A percentile compares a stretch with the other conserved stretches of the same genome.
phyloP scores from a whole-genome alignment of 768 basidiomycete species.

The Suillus clintonianus region DNA sequence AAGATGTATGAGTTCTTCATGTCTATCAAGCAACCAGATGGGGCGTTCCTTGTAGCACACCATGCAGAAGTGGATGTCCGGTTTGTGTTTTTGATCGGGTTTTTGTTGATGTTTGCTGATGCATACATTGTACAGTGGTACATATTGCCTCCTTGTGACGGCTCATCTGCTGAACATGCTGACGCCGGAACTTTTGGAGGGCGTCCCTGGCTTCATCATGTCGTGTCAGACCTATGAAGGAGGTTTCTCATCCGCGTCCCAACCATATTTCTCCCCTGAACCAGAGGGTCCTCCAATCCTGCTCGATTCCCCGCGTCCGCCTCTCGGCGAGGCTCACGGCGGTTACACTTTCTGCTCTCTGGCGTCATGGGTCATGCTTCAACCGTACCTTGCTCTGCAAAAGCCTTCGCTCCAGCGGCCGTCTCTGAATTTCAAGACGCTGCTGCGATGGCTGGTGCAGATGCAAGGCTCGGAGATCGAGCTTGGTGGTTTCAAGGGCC shows the following conservation, averaged over 20 bases:
- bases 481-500: conserved; percentile 88
- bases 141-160: conserved; percentile 87
- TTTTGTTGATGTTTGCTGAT: background rate
- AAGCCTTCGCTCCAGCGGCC: conserved; percentile 26
- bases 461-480: conserved; percentile 87
- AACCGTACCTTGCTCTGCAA: conserved; percentile 46
- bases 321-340: conserved; percentile 95
- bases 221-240: conserved; percentile 98
- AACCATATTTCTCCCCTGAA: conserved; percentile 56
- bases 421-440: conserved; percentile 54
- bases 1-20: conserved; percentile 88
- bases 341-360: conserved; percentile 96
- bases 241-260: conserved; percentile 82
- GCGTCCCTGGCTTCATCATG: conserved; percentile 77
- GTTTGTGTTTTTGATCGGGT: conserved; percentile 40
- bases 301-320: conserved; percentile 56
- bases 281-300: conserved; percentile 23
- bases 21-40: conserved; percentile 89
- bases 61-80: conserved; percentile 94
- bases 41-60: conserved; percentile 86
- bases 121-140: conserved; percentile 56
- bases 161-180: conserved; percentile 84
- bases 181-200: conserved; percentile 82
- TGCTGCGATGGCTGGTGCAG: conserved; percentile 79
- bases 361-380: conserved; percentile 80